Conservation (phyloP, 2,329 filamentous ascomycete genomes). For the Trichoderma arundinaceum region DNA sequence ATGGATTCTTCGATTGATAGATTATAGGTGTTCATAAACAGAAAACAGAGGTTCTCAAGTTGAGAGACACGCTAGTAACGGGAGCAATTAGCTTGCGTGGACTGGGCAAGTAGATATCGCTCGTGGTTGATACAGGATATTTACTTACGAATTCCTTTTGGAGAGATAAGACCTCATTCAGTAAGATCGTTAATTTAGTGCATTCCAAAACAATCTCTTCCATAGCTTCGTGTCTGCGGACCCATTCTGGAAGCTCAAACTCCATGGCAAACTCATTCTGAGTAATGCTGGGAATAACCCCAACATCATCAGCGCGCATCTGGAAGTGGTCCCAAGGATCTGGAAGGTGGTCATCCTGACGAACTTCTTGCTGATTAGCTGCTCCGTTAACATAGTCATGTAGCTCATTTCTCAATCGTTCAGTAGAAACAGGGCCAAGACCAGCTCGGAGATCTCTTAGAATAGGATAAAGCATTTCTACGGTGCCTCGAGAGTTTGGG, state of each 20-base stretch:
- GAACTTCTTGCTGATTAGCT: neutral
- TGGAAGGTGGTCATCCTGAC: constrained; percentile 1
- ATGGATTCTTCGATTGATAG: constrained; percentile 8
- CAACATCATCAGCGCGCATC: neutral
- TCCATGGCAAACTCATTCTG: constrained; percentile 19
- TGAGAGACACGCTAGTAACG: neutral
- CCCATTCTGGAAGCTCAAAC: constrained; percentile 26
- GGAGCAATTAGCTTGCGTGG: neutral
- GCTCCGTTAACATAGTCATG: constrained; percentile 21
- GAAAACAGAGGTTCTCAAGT: neutral
- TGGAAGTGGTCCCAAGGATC: constrained; percentile 23
- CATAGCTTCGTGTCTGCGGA: constrained; percentile 23
- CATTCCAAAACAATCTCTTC: constrained; percentile 23
- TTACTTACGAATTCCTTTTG: constrained; percentile 29
- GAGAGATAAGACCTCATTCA: constrained; percentile 19
- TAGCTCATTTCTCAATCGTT: constrained; percentile 2
- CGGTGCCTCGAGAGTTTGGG: constrained; percentile 6
- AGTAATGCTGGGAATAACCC: neutral
- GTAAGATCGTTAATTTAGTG: constrained; percentile 22
- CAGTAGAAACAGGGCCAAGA: constrained; percentile 5
- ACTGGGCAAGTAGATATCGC: no score
- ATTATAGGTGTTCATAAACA: constrained; percentile 1
- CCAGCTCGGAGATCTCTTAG: constrained; percentile 21
- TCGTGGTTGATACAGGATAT: neutral
- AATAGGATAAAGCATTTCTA: constrained; percentile 22